Evolutionary conservation across 768 basidiomycete species (phyloP).

Genomic region (Boletus eberwhitei): DNA sequence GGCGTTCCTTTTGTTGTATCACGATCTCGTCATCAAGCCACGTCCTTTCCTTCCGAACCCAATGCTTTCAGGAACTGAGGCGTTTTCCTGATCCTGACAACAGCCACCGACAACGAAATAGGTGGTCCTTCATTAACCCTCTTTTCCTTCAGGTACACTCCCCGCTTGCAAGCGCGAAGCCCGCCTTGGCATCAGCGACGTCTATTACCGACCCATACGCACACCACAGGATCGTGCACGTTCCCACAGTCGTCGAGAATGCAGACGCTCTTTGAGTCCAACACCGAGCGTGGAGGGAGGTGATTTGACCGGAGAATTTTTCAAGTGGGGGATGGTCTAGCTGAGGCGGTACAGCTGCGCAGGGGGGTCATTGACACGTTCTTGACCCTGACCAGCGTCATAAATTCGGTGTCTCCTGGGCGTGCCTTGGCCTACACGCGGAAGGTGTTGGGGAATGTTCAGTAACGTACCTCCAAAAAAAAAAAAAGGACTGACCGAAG

Average conservation of each 20-base stretch:
- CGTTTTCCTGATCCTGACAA: conserved; percentile 35
- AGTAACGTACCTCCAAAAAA: background rate
- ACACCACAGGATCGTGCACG: conserved; percentile 41
- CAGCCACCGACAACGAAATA: conserved; percentile 16
- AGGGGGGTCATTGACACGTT: conserved; percentile 22
- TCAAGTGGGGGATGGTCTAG: conserved; percentile 40
- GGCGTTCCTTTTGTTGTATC: background rate
- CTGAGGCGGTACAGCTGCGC: conserved; percentile 41
- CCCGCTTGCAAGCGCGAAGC: conserved; percentile 57
- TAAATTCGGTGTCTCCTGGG: conserved; percentile 45
- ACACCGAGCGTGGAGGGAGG: conserved; percentile 27
- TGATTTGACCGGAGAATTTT: conserved; percentile 33
- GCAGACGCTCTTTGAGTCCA: conserved; percentile 50
- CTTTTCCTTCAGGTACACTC: conserved; percentile 44
- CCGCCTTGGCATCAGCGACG: conserved; percentile 43
- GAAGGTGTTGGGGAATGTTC: background rate
- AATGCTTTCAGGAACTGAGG: conserved; percentile 37
- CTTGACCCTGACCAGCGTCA: conserved; percentile 42
- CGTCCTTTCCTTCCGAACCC: background rate
- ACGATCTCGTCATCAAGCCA: background rate
- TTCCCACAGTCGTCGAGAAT: conserved; percentile 43
- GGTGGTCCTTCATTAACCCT: conserved; percentile 16
- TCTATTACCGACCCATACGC: conserved; percentile 55
- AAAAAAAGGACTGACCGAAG: conserved; percentile 38
- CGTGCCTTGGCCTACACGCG: conserved; percentile 46